Conservation (phyloP, 2,329 filamentous ascomycete genomes). For the Colletotrichum sp. region DNA sequence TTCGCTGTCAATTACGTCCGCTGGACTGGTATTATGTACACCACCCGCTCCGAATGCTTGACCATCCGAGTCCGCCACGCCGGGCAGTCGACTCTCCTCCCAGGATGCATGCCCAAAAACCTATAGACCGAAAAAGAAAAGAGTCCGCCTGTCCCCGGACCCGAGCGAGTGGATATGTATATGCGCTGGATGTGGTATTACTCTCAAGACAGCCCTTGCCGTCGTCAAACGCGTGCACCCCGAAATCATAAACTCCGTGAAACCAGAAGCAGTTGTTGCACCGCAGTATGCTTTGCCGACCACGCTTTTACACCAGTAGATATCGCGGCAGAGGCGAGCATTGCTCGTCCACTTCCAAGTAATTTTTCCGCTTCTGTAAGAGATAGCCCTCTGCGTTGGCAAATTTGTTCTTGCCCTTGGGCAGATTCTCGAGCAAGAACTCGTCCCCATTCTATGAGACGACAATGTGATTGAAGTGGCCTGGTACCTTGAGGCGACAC, state of each 20-base stretch:
- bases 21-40: constrained; percentile 14
- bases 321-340: not conserved
- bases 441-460: constrained; percentile 54
- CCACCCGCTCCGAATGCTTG: not conserved
- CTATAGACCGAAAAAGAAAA: not conserved
- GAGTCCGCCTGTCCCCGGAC: not conserved
- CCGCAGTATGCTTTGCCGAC: not conserved
- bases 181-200: constrained; percentile 17
- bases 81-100: not conserved
- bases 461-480: constrained; percentile 83
- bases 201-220: not conserved
- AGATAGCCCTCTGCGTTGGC: not conserved
- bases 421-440: not conserved
- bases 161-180: constrained; percentile 10
- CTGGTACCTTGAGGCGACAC: constrained; percentile 75
- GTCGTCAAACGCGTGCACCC: not conserved
- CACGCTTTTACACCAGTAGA: not conserved
- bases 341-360: not conserved
- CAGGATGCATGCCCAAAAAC: constrained; percentile 4
- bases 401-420: not conserved
- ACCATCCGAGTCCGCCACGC: constrained; percentile 1
- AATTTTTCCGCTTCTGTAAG: not conserved
- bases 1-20: constrained; percentile 3
- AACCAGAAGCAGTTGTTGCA: not conserved
- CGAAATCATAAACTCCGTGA: not conserved